Conservation (phyloP, 768 basidiomycete genomes). For the Lenzites betulinus region DNA sequence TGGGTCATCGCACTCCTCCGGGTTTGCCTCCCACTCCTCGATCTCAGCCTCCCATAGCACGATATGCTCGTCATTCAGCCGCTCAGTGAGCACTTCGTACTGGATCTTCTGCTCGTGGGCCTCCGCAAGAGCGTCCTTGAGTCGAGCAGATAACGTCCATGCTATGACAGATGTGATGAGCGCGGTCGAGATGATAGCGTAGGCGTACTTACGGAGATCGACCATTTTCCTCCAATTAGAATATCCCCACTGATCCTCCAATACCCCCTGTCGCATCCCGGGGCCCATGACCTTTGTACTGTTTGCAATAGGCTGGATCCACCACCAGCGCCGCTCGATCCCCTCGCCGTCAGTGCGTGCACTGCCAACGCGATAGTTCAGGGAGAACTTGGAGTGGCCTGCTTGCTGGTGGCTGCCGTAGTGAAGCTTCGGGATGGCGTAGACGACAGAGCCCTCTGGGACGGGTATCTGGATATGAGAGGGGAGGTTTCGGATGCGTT, state of each 20-base stretch:
- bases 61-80: no score
- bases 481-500: slow-evolving; percentile 17
- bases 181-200: background rate
- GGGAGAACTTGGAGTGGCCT: slow-evolving; percentile 30
- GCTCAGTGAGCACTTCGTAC: no score
- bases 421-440: slow-evolving; percentile 36
- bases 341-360: slow-evolving; percentile 28
- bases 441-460: background rate
- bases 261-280: slow-evolving; percentile 7
- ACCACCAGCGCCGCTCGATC: slow-evolving; percentile 19
- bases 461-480: background rate
- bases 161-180: no score
- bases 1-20: no score
- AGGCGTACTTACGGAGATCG: slow-evolving; percentile 26
- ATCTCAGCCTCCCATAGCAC: no score
- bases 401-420: slow-evolving; percentile 27
- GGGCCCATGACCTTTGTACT: slow-evolving; percentile 22
- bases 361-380: slow-evolving; percentile 26
- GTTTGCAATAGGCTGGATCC: no score
- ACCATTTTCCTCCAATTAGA: slow-evolving; percentile 35
- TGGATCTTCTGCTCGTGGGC: no score
- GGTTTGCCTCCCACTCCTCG: no score
- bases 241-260: slow-evolving; percentile 25
- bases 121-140: no score
- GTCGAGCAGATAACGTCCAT: no score